Percentiles rank a stretch among this genome's conserved stretches.
Evolutionary conservation across 495 filamentous ascomycete species (phyloP).

Genomic region (Haplographium delicatum): DNA sequence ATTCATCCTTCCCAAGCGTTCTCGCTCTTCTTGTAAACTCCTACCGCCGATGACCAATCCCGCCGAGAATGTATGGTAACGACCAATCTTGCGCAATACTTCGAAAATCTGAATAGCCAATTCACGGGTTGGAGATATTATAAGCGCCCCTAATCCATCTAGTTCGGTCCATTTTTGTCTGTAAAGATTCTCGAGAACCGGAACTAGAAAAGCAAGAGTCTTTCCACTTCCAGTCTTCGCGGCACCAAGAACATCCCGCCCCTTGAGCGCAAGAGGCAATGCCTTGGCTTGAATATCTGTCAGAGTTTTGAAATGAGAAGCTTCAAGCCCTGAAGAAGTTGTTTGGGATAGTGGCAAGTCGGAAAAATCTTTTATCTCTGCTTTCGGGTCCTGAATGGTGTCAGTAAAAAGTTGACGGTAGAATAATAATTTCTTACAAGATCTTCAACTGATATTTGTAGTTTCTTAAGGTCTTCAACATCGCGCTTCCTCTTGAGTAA

Average conservation of each 20-base stretch:
- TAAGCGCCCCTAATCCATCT: constrained; percentile 87
- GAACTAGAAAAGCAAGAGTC: constrained; percentile 88
- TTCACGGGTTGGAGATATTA: constrained; percentile 92
- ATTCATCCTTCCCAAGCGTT: constrained; percentile 87
- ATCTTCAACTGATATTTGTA: constrained; percentile 42
- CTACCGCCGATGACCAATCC: constrained; percentile 95
- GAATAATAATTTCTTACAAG: constrained; percentile 33
- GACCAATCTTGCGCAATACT: constrained; percentile 83
- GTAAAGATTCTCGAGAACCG: constrained; percentile 93
- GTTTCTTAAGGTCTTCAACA: constrained; percentile 52
- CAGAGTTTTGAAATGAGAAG: constrained; percentile 83
- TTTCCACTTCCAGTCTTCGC: constrained; percentile 97
- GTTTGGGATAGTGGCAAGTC: constrained; percentile 82
- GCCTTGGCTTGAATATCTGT: constrained; percentile 90
- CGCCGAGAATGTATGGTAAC: constrained; percentile 86
- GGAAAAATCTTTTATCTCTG: constrained; percentile 52
- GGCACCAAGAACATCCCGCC: constrained; percentile 84
- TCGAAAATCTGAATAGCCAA: constrained; percentile 97
- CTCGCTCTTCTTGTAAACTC: constrained; percentile 80
- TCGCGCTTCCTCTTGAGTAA: constrained; percentile 61
- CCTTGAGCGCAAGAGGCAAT: constrained; percentile 80
- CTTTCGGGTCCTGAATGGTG: constrained; percentile 37
- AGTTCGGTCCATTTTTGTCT: constrained; percentile 81
- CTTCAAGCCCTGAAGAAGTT: constrained; percentile 73
- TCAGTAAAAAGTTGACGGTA: background rate